Evolutionary conservation across 306 rosid species (phyloP).

Genomic region (Pachyrhizus erosus): DNA sequence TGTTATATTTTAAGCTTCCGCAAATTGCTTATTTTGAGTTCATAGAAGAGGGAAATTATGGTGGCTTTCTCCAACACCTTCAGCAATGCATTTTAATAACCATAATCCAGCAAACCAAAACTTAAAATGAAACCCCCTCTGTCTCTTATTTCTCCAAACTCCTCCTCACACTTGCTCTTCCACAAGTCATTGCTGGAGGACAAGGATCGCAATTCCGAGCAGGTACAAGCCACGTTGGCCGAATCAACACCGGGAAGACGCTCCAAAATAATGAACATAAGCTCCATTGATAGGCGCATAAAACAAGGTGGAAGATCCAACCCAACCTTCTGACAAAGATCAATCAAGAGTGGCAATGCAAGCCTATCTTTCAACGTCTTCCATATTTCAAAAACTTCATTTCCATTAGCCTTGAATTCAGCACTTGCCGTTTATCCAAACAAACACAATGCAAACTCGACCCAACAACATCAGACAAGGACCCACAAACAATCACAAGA

Average conservation of each 20-base stretch:
- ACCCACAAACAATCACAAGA: slow-evolving; percentile 63
- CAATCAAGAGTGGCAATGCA: slow-evolving; percentile 74
- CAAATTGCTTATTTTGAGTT: too few relatives aligned
- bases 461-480: slow-evolving; percentile 48
- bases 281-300: slow-evolving; percentile 70
- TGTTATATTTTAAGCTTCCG: too few relatives aligned
- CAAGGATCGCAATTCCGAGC: slow-evolving; percentile 60
- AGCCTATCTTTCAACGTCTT: slow-evolving; percentile 73
- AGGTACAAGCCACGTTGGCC: slow-evolving; percentile 54
- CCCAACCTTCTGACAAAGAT: slow-evolving; percentile 68
- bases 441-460: slow-evolving; percentile 45
- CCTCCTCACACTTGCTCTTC: slow-evolving; percentile 63
- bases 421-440: slow-evolving; percentile 54
- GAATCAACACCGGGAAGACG: too few relatives aligned
- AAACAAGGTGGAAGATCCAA: slow-evolving; percentile 66
- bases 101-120: slow-evolving; percentile 1
- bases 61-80: too few relatives aligned
- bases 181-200: slow-evolving; percentile 63
- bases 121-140: too few relatives aligned
- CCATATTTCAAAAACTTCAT: slow-evolving; percentile 69
- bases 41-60: too few relatives aligned
- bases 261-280: slow-evolving; percentile 71
- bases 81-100: slow-evolving; percentile 13
- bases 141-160: slow-evolving; percentile 28
- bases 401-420: slow-evolving; percentile 39